phyloP scores from a whole-genome alignment of 1,284 basidiomycete genomes.

The Cryptococcus sp. region DNA sequence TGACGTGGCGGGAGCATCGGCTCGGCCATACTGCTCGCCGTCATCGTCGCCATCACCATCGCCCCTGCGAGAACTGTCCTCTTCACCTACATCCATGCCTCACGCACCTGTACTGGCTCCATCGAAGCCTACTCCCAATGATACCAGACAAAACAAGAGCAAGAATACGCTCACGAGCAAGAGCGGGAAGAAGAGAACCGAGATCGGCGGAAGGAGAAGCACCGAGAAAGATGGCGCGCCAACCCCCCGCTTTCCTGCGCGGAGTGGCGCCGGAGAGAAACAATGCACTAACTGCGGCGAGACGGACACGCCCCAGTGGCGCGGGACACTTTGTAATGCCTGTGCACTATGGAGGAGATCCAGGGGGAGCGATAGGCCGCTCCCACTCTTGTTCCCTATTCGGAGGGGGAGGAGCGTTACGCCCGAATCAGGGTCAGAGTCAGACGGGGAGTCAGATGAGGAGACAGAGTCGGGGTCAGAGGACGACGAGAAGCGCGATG shows the following conservation, averaged over 20 bases:
- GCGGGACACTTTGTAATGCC: constrained; percentile 36
- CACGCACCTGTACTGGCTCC: background rate
- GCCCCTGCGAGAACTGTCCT: background rate
- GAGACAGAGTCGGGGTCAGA: background rate
- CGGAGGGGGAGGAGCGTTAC: constrained; percentile 5
- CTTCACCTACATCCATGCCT: background rate
- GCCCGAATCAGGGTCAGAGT: background rate
- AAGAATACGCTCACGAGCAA: background rate
- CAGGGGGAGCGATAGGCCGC: constrained; percentile 30
- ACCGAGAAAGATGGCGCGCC: constrained; percentile 7
- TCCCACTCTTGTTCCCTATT: constrained; percentile 26
- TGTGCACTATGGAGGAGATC: constrained; percentile 38
- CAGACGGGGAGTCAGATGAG: background rate
- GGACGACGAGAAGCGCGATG: background rate
- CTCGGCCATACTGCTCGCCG: background rate
- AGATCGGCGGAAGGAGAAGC: too few species aligned
- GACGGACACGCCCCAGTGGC: constrained; percentile 34
- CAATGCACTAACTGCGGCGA: constrained; percentile 38
- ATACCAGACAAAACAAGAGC: background rate
- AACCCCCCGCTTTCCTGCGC: constrained; percentile 14
- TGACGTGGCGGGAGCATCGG: background rate
- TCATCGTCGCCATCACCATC: too few species aligned
- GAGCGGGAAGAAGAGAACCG: background rate
- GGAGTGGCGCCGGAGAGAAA: constrained; percentile 14
- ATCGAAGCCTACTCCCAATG: background rate